These are phyloP conservation scores for Cucumis sativus DNA, from an alignment of 306 rosid species.

Conservation along the genomic window Cucumber_9930_V3 NC_026661.2:1970001-1970500, in stretches of 20 bases:
- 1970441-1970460: neutral
- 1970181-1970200: neutral
- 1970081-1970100: slow-evolving; percentile 43
- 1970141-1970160: neutral
- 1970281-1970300: neutral
- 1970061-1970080: slow-evolving; percentile 38
- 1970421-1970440: too few relatives aligned
- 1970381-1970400: neutral
- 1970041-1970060: slow-evolving; percentile 50
- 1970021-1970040: slow-evolving; percentile 36
- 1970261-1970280: slow-evolving; percentile 5
- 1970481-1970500: neutral
- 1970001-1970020: slow-evolving; percentile 33
- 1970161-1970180: neutral
- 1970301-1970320: neutral
- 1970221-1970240: slow-evolving; percentile 5
- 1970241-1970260: slow-evolving; percentile 7
- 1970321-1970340: neutral
- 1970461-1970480: neutral
- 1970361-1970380: neutral
- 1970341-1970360: neutral
- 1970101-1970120: slow-evolving; percentile 12
- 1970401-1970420: neutral
- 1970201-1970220: neutral
- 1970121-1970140: neutral